Evolutionary conservation across 2,329 filamentous ascomycete species (phyloP).

Genomic region (Beauveria sp.): DNA sequence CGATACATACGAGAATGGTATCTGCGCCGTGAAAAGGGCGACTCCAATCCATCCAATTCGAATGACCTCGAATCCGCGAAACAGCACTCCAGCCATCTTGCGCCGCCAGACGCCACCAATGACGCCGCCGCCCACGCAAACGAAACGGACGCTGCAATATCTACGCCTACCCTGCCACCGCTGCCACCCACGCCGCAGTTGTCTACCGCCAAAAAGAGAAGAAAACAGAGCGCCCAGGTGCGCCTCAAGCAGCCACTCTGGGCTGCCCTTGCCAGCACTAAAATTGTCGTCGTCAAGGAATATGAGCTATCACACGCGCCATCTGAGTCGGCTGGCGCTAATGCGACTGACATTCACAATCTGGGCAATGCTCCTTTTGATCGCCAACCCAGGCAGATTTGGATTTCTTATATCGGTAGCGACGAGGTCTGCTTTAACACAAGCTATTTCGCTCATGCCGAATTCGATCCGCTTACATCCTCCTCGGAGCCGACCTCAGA

Average conservation of each 20-base stretch:
- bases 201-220: slow-evolving; percentile 66
- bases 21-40: slow-evolving; percentile 47
- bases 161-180: not conserved
- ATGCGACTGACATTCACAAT: slow-evolving; percentile 69
- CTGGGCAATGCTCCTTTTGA: slow-evolving; percentile 69
- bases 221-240: slow-evolving; percentile 86
- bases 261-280: slow-evolving; percentile 90
- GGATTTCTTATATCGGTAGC: slow-evolving; percentile 72
- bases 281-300: slow-evolving; percentile 92
- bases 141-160: not conserved
- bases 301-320: slow-evolving; percentile 74
- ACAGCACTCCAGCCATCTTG: slow-evolving; percentile 28
- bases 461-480: slow-evolving; percentile 23
- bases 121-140: slow-evolving; percentile 10
- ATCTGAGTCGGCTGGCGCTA: slow-evolving; percentile 64
- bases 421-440: slow-evolving; percentile 73
- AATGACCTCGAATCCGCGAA: slow-evolving; percentile 59
- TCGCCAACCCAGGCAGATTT: slow-evolving; percentile 63
- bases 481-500: not conserved
- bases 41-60: slow-evolving; percentile 39
- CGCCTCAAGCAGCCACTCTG: slow-evolving; percentile 86
- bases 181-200: slow-evolving; percentile 33
- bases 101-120: slow-evolving; percentile 22
- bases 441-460: slow-evolving; percentile 50
- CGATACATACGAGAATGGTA: slow-evolving; percentile 65